Evolutionary conservation across 192 early-diverging fungal species (phyloP).

Genomic region (Coemansia sp.): DNA sequence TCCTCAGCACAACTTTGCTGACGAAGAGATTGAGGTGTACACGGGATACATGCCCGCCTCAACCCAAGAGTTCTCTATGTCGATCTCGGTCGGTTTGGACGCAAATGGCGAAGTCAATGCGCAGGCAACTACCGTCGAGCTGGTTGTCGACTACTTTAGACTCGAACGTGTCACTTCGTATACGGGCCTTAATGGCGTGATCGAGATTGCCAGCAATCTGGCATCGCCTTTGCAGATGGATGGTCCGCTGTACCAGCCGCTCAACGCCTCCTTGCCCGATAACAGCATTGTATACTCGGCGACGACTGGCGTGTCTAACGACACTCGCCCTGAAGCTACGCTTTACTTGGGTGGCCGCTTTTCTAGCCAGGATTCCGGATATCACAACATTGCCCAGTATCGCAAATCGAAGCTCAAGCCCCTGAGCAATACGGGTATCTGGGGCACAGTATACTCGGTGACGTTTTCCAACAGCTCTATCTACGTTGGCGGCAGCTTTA

Average conservation of each 20-base stretch:
- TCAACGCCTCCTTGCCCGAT: slow-evolving; percentile 47
- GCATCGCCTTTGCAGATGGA: slow-evolving; percentile 16
- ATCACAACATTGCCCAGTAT: slow-evolving; percentile 66
- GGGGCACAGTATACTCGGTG: slow-evolving; percentile 43
- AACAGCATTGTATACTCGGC: slow-evolving; percentile 59
- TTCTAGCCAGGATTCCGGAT: slow-evolving; percentile 29
- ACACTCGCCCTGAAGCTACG: slow-evolving; percentile 29
- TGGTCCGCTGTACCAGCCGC: slow-evolving; percentile 42
- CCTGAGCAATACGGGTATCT: slow-evolving; percentile 37
- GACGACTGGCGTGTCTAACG: slow-evolving; percentile 29
- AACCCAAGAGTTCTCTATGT: slow-evolving; percentile 54
- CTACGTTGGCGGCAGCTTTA: slow-evolving; percentile 50
- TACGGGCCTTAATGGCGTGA: slow-evolving; percentile 48
- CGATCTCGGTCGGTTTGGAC: slow-evolving; percentile 55
- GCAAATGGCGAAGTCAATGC: slow-evolving; percentile 15
- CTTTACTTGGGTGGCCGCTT: slow-evolving; percentile 71
- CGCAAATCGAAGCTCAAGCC: slow-evolving; percentile 34
- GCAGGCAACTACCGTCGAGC: slow-evolving; percentile 32
- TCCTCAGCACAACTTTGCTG: slow-evolving; percentile 49
- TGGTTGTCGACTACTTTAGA: slow-evolving; percentile 46
- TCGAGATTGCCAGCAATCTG: slow-evolving; percentile 35
- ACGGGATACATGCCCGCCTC: slow-evolving; percentile 59
- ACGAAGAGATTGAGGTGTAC: slow-evolving; percentile 56
- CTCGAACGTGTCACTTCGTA: slow-evolving; percentile 50
- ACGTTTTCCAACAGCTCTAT: slow-evolving; percentile 32